phyloP scores from a whole-genome alignment of 257 asterid genomes.

The Solanum etuberosum region DNA sequence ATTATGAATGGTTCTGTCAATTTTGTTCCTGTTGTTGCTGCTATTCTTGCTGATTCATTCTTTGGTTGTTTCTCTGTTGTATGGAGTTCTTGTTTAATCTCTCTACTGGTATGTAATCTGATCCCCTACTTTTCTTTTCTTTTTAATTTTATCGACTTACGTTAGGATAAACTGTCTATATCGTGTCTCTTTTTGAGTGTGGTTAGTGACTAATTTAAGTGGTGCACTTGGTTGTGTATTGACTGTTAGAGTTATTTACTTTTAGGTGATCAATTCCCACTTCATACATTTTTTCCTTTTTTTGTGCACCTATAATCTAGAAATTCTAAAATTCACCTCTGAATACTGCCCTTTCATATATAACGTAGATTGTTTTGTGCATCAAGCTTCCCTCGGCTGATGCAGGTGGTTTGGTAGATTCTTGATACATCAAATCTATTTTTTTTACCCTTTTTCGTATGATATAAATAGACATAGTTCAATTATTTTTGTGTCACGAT shows the following conservation, averaged over 20 bases:
- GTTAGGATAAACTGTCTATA: background rate
- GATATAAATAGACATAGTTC: background rate
- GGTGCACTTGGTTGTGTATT: background rate
- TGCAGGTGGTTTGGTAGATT: background rate
- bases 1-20: slow-evolving; percentile 11
- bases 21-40: slow-evolving; percentile 17
- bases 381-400: accelerated
- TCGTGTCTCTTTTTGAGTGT: background rate
- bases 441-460: background rate
- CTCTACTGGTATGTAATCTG: slow-evolving; percentile 2
- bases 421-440: background rate
- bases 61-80: slow-evolving; percentile 15
- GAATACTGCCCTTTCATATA: background rate
- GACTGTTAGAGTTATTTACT: background rate
- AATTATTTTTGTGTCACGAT: background rate
- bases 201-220: background rate
- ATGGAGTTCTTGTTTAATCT: slow-evolving; percentile 15
- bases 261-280: background rate
- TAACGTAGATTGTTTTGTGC: accelerated
- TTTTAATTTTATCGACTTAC: background rate
- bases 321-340: too few species aligned
- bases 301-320: background rate
- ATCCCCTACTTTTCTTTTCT: background rate
- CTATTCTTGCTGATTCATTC: slow-evolving; percentile 24
- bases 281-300: too few species aligned